phyloP scores from a whole-genome alignment of 805 yeast species.

The Suhomyces canberraensis region DNA sequence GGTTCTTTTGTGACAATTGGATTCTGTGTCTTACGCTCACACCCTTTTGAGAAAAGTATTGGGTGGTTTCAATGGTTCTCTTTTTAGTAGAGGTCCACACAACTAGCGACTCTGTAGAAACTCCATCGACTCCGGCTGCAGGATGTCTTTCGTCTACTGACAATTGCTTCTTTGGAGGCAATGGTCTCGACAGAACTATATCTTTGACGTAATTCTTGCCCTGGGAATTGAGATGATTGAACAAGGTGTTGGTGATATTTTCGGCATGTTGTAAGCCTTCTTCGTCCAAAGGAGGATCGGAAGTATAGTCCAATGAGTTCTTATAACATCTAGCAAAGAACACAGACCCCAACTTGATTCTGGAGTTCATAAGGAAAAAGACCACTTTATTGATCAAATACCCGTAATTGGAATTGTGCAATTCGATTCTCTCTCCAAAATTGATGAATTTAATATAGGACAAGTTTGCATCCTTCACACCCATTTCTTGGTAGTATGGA shows the following conservation, averaged over 20 bases:
- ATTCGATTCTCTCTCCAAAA: slow-evolving; percentile 80
- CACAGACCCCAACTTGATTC: slow-evolving; percentile 85
- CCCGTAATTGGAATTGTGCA: slow-evolving; percentile 81
- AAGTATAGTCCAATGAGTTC: slow-evolving; percentile 55
- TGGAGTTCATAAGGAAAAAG: slow-evolving; percentile 85
- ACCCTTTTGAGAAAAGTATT: slow-evolving; percentile 59
- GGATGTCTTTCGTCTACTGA: slow-evolving; percentile 41
- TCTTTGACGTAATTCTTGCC: slow-evolving; percentile 32
- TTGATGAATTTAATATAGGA: slow-evolving; percentile 84
- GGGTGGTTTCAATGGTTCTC: slow-evolving; percentile 78
- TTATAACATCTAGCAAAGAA: slow-evolving; percentile 82
- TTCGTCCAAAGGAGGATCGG: slow-evolving; percentile 80
- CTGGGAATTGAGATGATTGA: slow-evolving; percentile 31
- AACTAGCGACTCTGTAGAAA: slow-evolving; percentile 58
- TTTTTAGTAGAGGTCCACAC: slow-evolving; percentile 96
- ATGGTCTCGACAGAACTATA: slow-evolving; percentile 3
- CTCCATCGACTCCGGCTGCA: slow-evolving; percentile 53
- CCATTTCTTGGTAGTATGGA: slow-evolving; percentile 71
- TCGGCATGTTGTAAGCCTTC: slow-evolving; percentile 68
- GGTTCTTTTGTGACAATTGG: slow-evolving; percentile 83
- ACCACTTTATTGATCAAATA: slow-evolving; percentile 88
- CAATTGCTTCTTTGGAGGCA: slow-evolving; percentile 11
- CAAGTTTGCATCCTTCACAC: slow-evolving; percentile 47
- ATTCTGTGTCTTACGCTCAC: slow-evolving; percentile 70
- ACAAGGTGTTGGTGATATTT: slow-evolving; percentile 57